These are phyloP conservation scores for Sambucus nigra DNA, from an alignment of 129 eudicot species.

Conservation along the genomic window DNA sequence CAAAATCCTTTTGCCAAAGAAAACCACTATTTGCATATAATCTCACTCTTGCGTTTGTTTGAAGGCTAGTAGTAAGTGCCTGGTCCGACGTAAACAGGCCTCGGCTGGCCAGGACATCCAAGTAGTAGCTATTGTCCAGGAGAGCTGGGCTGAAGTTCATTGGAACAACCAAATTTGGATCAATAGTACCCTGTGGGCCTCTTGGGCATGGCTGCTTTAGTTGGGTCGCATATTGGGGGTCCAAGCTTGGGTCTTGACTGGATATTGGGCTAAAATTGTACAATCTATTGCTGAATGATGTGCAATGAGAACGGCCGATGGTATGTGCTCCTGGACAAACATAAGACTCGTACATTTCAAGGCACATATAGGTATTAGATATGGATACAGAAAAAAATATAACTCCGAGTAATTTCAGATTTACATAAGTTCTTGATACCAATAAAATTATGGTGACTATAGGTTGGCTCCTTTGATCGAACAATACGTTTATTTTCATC, in stretches of 20 bases:
- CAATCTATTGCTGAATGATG: conserved; percentile 30
- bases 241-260: conserved; percentile 25
- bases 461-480: too few relatives aligned
- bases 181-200: conserved; percentile 9
- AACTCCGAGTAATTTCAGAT: too few relatives aligned
- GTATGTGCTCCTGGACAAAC: conserved; percentile 39
- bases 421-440: too few relatives aligned
- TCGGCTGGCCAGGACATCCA: conserved; percentile 9
- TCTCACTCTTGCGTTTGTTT: not conserved
- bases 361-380: too few relatives aligned
- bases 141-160: conserved; percentile 22
- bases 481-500: too few relatives aligned
- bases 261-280: conserved; percentile 18
- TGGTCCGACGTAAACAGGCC: conserved; percentile 41
- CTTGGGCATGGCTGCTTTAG: conserved; percentile 19
- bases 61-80: conserved; percentile 5
- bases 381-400: too few relatives aligned
- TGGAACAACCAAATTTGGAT: conserved; percentile 19
- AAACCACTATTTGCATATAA: conserved; percentile 9
- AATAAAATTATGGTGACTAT: too few relatives aligned
- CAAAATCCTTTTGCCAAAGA: conserved; percentile 18
- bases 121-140: conserved; percentile 20
- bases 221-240: conserved; percentile 14
- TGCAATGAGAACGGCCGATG: conserved; percentile 40
- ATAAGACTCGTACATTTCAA: too few relatives aligned